A percentile compares a stretch with the other conserved stretches of the same genome.
Evolutionary conservation across 2,329 filamentous ascomycete species (phyloP).

Genomic region (Fusarium anguioides): DNA sequence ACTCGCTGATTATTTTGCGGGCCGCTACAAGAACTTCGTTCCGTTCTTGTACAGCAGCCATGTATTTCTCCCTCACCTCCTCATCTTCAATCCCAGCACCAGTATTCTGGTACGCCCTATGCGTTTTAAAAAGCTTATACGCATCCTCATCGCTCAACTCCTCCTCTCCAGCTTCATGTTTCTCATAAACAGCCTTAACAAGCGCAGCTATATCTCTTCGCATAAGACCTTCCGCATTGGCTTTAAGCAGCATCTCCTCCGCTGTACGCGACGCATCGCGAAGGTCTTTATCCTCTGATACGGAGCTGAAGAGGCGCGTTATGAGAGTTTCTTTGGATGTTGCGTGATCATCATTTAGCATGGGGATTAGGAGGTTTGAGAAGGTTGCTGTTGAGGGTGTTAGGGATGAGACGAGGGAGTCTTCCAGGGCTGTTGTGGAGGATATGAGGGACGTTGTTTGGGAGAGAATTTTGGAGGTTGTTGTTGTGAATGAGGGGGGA

Average conservation of each 20-base stretch:
- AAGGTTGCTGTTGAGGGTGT: constrained; percentile 39
- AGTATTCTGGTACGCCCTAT: constrained; percentile 44
- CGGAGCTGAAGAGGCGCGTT: constrained; percentile 43
- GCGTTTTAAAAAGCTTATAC: constrained; percentile 43
- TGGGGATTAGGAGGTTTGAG: constrained; percentile 31
- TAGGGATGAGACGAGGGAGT: constrained; percentile 32
- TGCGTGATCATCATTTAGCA: constrained; percentile 39
- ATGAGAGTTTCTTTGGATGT: constrained; percentile 27
- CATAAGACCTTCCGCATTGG: constrained; percentile 35
- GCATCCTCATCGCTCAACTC: constrained; percentile 33
- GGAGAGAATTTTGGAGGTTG: constrained; percentile 26
- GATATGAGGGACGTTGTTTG: constrained; percentile 51
- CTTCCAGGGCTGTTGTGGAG: constrained; percentile 32
- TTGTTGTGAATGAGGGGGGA: constrained; percentile 36
- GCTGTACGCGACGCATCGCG: constrained; percentile 45
- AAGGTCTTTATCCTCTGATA: constrained; percentile 37
- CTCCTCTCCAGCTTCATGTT: constrained; percentile 24
- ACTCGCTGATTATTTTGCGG: constrained; percentile 41
- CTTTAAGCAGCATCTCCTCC: constrained; percentile 38
- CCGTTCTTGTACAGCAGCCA: constrained; percentile 38
- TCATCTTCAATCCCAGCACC: constrained; percentile 41
- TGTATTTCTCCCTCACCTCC: constrained; percentile 29
- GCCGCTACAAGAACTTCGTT: constrained; percentile 42
- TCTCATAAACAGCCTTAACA: constrained; percentile 38
- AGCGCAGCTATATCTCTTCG: constrained; percentile 42